Evolutionary conservation across 139 green algal species (phyloP), one percentile per base, ranked within the genome.

Genomic region (Chlamydomonas sp.): DNA sequence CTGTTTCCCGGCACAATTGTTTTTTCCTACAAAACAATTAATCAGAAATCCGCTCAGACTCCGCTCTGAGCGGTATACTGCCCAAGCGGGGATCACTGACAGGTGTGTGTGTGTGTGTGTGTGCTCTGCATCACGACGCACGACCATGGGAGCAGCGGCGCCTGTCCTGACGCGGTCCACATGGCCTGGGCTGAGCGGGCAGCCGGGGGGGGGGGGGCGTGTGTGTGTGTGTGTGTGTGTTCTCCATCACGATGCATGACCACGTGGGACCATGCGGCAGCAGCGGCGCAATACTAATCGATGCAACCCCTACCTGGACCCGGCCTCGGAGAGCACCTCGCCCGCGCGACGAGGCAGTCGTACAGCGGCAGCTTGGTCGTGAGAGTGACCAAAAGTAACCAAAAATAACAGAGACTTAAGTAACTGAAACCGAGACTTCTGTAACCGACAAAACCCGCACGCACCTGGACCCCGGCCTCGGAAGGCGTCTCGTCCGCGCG

Each of bases 61-160:
- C n/a, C n/a, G n/a, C n/a, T n/a, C n/a, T n/a, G n/a, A n/a, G n/a
- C n/a, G n/a, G n/a, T n/a, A n/a, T n/a, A n/a, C n/a, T n/a, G n/a
- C n/a, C n/a, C n/a, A n/a, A n/a, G n/a, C n/a, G n/a, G n/a, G n/a
- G n/a, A n/a, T n/a, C n/a, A n/a, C n/a, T n/a, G n/a, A n/a, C n/a
- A n/a, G n/a, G n/a, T n/a, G n/a, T n/a, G n/a, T n/a, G n/a, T n/a
- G n/a, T n/a, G n/a, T n/a, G n/a, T n/a, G n/a, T n/a, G n/a, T n/a
- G n/a, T n/a, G 1, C 67, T 72, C 72, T 92, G 81, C 64, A 96
- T 72, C 29, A 97, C 75, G 16, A 93, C 64, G 64, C 70, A 85
- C 35, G 82, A 90, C 73, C 81, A 92, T 31, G 91, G 85, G 65
- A 96, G 84, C 72, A 97, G 76, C 2, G 88, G 73, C 70, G 86